Base-by-base conservation (phyloP, 1,284 basidiomycete species). In the Rhizoctonia solani region DNA sequence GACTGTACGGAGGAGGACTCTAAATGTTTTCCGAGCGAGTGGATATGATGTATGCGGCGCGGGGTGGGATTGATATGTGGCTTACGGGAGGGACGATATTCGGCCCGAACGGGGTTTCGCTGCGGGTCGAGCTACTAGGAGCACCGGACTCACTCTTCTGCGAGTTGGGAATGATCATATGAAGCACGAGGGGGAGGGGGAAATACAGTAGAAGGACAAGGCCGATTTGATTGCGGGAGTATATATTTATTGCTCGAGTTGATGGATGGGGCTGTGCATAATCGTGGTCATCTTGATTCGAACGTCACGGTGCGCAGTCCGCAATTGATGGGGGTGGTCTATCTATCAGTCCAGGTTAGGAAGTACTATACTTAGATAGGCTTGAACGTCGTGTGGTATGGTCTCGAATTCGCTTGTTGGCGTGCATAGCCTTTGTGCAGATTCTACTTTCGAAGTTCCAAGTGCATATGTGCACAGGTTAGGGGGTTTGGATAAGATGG, bases 1-100 rank as follows among this genome's bases (percentile, higher is more conserved):
- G 6, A 9, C 13, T 44, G 25, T 56, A 56, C 16, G 54, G 54
- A 44, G 54, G 54, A 1, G 54, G 54, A 25, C 21, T 44, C 54
- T 56, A 34, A 27, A 23, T 27, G 9, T 27, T 19, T 52, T 39
- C 8, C 37, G 9, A 16, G 37, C 16, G 37, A 39, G 37, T 39
- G 9, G 37, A 39, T 39, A 39, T n/a, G n/a, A n/a, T n/a, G n/a
- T n/a, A n/a, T n/a, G n/a, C n/a, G 37, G 8, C 37, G 16, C 37
- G 37, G 37, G 16, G 37, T 39, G 8, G 8, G 9, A 8, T 16
- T 8, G 16, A 8, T 39, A 8, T 8, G 16, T 39, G 9, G 16
- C 37, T 39, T 39, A 39, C 37, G 8, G 37, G 37, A 16, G 37
- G 37, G 9, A 16, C 49, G n/a, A n/a, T n/a, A 27, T 52, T 27